Evolutionary conservation across 148 eudicot genomes (phyloP), one percentile per base, ranked within the genome.

Genomic region (Amaranthus cruentus): DNA sequence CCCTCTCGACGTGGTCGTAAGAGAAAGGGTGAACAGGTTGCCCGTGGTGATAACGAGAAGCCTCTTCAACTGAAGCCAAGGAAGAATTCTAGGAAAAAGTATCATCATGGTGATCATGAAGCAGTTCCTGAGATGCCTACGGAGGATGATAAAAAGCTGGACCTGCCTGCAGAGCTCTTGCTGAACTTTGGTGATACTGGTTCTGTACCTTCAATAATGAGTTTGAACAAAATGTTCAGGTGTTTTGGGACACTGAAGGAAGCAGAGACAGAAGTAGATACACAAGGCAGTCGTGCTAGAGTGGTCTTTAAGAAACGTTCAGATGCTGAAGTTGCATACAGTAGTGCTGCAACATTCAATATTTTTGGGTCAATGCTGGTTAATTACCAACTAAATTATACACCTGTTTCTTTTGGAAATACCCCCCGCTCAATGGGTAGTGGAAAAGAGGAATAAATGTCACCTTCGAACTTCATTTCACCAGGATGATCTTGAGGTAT

Each of bases 271-370:
- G 93, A 87, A 80, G 81, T 87, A 76, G 92, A 89, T 78, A 59
- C 59, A 63, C 80, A 86, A 74, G 83, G 78, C 55, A 68, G 87
- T 54, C 89, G 90, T 78, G 97, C 98, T 56, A 86, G 88, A 78
- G 90, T 95, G 78, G 88, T 95, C 46, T 94, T 87, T 70, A 95
- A 91, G 79, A 85, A 84, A 78, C 81, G 90, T 71, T 78, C 91
- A 61, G 98, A 91, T 87, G 98, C 98, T 78, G 90, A 90, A 82
- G 90, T 90, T 83, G 98, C 98, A 79, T 85, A 75, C 61, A 88
- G 84, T 69, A 95, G 98, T 79, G 88, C 97, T 46, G 82, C 85
- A 47, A 83, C 65, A 75, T 89, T 91, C 77, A 87, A 84, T 73
- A 90, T 95, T 62, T 91, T 95, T 79, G 96, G 97, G 49, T 67